phyloP scores from a whole-genome alignment of 2,329 filamentous ascomycete genomes.

The Calycina herbarum region DNA sequence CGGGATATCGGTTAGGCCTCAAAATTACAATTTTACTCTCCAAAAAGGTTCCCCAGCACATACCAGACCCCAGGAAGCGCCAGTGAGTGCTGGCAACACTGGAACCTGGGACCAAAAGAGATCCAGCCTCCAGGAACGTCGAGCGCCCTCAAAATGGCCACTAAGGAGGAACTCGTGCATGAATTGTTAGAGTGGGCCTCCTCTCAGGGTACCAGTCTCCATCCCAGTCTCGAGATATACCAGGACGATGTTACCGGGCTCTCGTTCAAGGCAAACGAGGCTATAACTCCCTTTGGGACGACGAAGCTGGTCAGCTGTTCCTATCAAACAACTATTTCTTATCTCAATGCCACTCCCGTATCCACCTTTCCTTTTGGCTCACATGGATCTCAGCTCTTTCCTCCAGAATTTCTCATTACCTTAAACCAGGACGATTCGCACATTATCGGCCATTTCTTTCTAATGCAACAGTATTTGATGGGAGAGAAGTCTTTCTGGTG shows the following conservation, averaged over 20 bases:
- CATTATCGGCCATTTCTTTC: constrained; percentile 65
- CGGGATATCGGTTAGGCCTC: no score
- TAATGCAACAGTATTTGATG: constrained; percentile 66
- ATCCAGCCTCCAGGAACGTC: no score
- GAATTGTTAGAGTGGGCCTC: constrained; percentile 51
- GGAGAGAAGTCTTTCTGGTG: constrained; percentile 63
- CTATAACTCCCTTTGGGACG: constrained; percentile 18
- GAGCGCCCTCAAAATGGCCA: constrained; percentile 4
- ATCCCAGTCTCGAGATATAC: constrained; percentile 54
- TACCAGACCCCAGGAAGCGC: no score
- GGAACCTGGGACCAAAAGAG: no score
- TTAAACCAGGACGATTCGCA: constrained; percentile 49
- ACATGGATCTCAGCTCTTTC: constrained; percentile 42
- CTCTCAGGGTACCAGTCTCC: constrained; percentile 48
- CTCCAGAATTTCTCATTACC: constrained; percentile 48
- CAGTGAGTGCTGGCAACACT: no score
- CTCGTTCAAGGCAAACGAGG: constrained; percentile 45
- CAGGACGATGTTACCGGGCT: constrained; percentile 51
- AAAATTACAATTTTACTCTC: no score
- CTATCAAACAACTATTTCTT: constrained; percentile 56
- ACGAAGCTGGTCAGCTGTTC: constrained; percentile 53
- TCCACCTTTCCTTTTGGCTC: constrained; percentile 34
- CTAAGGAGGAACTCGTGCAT: constrained; percentile 26
- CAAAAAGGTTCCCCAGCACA: no score
- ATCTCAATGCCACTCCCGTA: constrained; percentile 51